These are phyloP conservation scores for Alloteropsis angusta DNA, from an alignment of 202 grass and related monocot genomes.

Conservation along the genomic window DNA sequence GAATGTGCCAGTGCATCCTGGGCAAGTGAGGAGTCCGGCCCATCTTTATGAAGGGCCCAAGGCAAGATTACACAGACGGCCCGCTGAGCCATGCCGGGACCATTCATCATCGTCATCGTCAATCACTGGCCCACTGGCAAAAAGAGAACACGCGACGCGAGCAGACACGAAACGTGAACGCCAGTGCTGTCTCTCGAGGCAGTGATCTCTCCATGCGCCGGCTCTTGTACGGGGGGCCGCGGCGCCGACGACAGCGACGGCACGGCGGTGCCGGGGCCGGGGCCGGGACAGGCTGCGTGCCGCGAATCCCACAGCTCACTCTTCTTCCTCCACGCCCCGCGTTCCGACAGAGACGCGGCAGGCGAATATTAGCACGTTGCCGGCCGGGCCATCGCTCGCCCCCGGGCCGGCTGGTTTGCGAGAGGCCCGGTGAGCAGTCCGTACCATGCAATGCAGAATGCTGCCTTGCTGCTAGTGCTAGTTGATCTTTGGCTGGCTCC, in stretches of 20 bases:
- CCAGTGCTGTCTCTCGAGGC: neutral
- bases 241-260: neutral
- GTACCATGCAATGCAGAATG: too few species aligned
- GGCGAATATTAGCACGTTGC: slow-evolving; percentile 4
- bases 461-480: neutral
- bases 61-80: neutral
- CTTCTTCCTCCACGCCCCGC: neutral
- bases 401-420: neutral
- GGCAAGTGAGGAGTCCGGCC: too few species aligned
- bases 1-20: too few species aligned
- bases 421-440: neutral
- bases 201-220: neutral
- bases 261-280: neutral
- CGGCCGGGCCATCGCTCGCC: neutral
- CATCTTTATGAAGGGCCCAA: neutral
- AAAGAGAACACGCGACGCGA: neutral
- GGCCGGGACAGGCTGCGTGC: neutral
- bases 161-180: neutral
- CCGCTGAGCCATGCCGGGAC: neutral
- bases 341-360: neutral
- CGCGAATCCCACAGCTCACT: neutral
- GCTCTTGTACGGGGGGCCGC: neutral
- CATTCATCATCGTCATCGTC: too few species aligned
- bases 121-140: neutral
- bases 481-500: neutral